Conservation (phyloP, 73 alveolate species). For the Stentor roeselii region DNA sequence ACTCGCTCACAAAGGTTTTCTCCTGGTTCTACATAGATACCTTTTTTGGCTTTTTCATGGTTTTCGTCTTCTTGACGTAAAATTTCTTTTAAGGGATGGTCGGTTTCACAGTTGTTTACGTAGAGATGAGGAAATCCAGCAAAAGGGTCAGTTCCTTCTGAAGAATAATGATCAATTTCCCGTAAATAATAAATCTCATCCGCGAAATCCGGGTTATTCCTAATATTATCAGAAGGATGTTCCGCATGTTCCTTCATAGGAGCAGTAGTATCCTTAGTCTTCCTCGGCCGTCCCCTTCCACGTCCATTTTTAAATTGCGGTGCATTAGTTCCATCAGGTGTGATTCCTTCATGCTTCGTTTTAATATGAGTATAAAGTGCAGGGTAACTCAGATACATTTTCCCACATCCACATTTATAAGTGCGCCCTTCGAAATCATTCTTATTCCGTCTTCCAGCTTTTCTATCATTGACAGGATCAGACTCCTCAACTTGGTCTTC, state of each 20-base stretch:
- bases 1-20: not conserved
- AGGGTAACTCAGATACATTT: conserved; percentile 93
- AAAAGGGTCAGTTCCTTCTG: conserved; percentile 28
- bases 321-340: conserved; percentile 92
- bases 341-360: conserved; percentile 81
- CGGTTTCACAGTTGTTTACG: conserved; percentile 22
- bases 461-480: not conserved
- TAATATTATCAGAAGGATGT: conserved; percentile 21
- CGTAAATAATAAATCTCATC: conserved; percentile 4
- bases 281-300: conserved; percentile 95
- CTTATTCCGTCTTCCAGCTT: conserved; percentile 87
- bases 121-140: conserved; percentile 2
- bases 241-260: not conserved
- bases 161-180: conserved; percentile 26
- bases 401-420: conserved; percentile 97
- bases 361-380: conserved; percentile 98
- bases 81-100: not conserved
- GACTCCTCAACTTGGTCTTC: not conserved
- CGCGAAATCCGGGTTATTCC: conserved; percentile 24
- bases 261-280: conserved; percentile 42
- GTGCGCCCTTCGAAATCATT: conserved; percentile 88
- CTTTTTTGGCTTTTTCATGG: conserved; percentile 21
- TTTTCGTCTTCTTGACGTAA: not conserved
- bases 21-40: not conserved
- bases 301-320: conserved; percentile 85